These are phyloP conservation scores for Uromyces viciae-fabae DNA, from an alignment of 1,284 basidiomycete species.

Conservation along the genomic window DNA sequence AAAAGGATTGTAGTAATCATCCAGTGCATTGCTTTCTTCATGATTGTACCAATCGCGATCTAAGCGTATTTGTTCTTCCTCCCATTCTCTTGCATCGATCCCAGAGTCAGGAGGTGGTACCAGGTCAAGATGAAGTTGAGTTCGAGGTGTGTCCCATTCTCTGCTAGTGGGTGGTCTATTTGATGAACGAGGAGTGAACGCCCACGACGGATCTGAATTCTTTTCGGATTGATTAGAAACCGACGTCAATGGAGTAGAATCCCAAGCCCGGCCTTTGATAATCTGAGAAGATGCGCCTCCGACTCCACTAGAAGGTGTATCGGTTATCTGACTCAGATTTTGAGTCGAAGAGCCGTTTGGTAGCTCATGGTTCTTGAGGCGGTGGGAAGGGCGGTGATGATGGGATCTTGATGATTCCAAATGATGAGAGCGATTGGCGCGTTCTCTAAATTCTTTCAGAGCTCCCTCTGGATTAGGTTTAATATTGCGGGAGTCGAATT, in stretches of 20 bases:
- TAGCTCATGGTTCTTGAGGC: conserved; percentile 34
- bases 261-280: conserved; percentile 47
- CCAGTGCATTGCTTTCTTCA: conserved; percentile 77
- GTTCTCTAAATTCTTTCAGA: conserved; percentile 51
- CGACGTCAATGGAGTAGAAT: conserved; percentile 47
- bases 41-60: conserved; percentile 92
- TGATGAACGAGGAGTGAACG: conserved; percentile 48
- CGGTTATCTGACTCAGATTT: conserved; percentile 8
- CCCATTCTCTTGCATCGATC: conserved; percentile 72
- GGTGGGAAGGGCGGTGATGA: conserved; percentile 10
- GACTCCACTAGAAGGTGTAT: conserved; percentile 10
- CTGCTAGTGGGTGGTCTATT: conserved; percentile 45
- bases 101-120: conserved; percentile 54
- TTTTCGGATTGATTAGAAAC: conserved; percentile 31
- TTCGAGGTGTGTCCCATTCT: conserved; percentile 72
- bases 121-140: conserved; percentile 62
- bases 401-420: conserved; percentile 36
- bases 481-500: conserved; percentile 33
- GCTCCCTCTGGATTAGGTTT: conserved; percentile 44
- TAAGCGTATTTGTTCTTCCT: conserved; percentile 81
- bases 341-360: neutral
- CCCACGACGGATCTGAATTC: conserved; percentile 44
- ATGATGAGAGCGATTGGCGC: conserved; percentile 49
- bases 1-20: conserved; percentile 53
- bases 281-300: conserved; percentile 44